phyloP scores from a whole-genome alignment of 768 basidiomycete species.

The Auriscalpium orientale region DNA sequence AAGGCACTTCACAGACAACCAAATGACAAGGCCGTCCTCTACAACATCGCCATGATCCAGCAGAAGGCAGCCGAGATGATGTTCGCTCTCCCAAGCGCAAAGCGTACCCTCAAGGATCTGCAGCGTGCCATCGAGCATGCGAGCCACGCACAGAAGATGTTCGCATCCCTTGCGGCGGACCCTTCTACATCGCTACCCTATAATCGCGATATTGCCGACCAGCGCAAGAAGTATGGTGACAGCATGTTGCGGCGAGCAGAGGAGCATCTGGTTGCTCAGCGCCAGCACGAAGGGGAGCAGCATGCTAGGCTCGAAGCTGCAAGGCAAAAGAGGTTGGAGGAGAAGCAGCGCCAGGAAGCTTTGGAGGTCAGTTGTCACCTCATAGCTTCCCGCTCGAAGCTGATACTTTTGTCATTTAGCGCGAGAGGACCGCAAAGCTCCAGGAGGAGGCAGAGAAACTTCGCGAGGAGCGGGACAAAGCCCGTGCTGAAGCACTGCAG shows the following conservation, averaged over 20 bases:
- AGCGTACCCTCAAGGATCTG: slow-evolving; percentile 77
- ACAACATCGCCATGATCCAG: slow-evolving; percentile 97
- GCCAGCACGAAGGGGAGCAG: slow-evolving; percentile 62
- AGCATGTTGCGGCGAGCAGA: slow-evolving; percentile 76
- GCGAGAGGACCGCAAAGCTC: slow-evolving; percentile 52
- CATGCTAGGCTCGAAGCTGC: slow-evolving; percentile 72
- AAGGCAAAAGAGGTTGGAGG: slow-evolving; percentile 70
- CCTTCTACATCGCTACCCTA: slow-evolving; percentile 68
- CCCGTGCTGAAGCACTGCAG: slow-evolving; percentile 71
- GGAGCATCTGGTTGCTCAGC: slow-evolving; percentile 69
- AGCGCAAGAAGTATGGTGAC: slow-evolving; percentile 85
- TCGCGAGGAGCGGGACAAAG: slow-evolving; percentile 69
- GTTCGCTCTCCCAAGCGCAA: slow-evolving; percentile 60
- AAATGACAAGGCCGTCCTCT: slow-evolving; percentile 81
- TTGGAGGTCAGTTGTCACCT: slow-evolving; percentile 45
- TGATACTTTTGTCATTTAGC: slow-evolving; percentile 30
- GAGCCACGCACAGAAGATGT: slow-evolving; percentile 78
- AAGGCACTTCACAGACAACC: slow-evolving; percentile 84
- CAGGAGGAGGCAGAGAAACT: slow-evolving; percentile 67
- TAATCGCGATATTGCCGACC: slow-evolving; percentile 78
- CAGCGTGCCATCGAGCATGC: slow-evolving; percentile 74
- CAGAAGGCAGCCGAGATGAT: slow-evolving; percentile 94
- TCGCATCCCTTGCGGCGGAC: slow-evolving; percentile 76
- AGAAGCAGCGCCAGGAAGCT: slow-evolving; percentile 57
- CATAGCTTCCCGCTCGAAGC: not conserved